Conservation (phyloP, 192 early-diverging fungal species). For the Diversispora eburnea region DNA sequence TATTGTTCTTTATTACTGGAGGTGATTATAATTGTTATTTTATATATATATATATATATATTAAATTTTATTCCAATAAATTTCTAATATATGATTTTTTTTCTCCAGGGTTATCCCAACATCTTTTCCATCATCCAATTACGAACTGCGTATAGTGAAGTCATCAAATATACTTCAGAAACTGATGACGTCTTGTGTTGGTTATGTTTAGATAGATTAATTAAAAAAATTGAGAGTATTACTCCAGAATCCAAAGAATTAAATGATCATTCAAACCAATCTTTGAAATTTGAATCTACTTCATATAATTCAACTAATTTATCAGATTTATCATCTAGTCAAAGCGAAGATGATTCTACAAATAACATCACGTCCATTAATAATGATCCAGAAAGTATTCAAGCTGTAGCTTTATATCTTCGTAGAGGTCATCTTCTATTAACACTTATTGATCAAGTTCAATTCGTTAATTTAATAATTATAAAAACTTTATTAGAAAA, state of each 20-base stretch:
- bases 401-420: conserved; percentile 10
- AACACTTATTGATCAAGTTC: conserved; percentile 40
- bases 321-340: conserved; percentile 19
- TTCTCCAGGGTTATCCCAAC: conserved; percentile 42
- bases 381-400: conserved; percentile 23
- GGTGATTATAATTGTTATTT: too few relatives aligned
- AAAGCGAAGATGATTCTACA: neutral
- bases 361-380: neutral
- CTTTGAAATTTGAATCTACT: conserved; percentile 13
- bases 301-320: conserved; percentile 22
- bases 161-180: conserved; percentile 46
- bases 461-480: conserved; percentile 40
- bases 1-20: conserved; percentile 48
- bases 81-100: neutral
- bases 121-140: conserved; percentile 48
- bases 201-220: conserved; percentile 45
- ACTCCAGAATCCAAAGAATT: neutral
- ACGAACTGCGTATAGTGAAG: conserved; percentile 46
- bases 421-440: conserved; percentile 33
- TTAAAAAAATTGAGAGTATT: conserved; percentile 39
- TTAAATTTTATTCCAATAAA: neutral
- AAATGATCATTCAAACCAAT: conserved; percentile 15
- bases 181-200: conserved; percentile 51
- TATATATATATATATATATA: neutral
- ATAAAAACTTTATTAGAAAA: conserved; percentile 36